Conservation (phyloP, 306 rosid species). For the Sophora flavescens region DNA sequence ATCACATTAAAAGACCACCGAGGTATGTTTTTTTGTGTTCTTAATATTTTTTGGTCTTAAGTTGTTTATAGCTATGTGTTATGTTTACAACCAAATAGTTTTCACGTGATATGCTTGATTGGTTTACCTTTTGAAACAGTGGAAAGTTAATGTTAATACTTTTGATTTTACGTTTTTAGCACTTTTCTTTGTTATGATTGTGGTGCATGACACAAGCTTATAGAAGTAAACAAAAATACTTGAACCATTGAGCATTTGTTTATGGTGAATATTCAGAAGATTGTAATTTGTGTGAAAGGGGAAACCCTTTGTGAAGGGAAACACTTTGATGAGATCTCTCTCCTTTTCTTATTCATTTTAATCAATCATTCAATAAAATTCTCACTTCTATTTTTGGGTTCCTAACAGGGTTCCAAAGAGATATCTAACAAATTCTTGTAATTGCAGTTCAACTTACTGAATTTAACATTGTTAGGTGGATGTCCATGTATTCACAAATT, state of each 20-base stretch:
- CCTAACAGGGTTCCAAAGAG: background rate
- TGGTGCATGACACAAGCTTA: background rate
- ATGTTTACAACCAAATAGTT: background rate
- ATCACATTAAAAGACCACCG: slow-evolving; percentile 71
- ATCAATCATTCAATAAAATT: too few species aligned
- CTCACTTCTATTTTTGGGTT: too few species aligned
- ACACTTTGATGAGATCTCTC: too few species aligned
- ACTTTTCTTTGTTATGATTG: background rate
- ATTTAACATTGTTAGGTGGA: slow-evolving; percentile 19
- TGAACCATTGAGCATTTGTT: background rate
- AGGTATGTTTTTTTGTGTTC: slow-evolving; percentile 56
- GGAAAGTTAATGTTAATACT: slow-evolving; percentile 4
- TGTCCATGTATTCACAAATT: background rate
- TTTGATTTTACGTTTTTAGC: background rate
- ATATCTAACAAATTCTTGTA: background rate
- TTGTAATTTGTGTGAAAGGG: too few species aligned
- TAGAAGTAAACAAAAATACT: background rate
- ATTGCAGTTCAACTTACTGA: slow-evolving; percentile 14
- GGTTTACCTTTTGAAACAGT: background rate
- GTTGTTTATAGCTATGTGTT: slow-evolving; percentile 1
- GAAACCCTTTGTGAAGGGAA: too few species aligned
- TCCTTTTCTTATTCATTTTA: too few species aligned
- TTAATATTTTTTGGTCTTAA: background rate
- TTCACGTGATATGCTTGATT: slow-evolving; percentile 23
- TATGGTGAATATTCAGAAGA: background rate